Evolutionary conservation across 2,329 filamentous ascomycete genomes (phyloP).

Genomic region (Cladosporium sp.): DNA sequence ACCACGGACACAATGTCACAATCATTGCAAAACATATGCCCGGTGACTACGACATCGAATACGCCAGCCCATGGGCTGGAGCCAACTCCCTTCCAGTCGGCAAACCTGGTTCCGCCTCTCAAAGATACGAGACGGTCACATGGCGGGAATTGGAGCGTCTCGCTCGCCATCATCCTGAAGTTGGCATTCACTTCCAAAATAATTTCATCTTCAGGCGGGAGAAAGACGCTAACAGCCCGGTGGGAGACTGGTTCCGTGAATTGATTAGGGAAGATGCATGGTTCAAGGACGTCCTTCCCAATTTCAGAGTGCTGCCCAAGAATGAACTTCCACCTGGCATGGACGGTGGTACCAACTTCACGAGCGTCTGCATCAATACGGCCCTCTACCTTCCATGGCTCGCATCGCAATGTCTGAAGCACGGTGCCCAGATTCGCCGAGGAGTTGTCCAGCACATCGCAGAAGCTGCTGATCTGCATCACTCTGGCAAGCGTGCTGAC

Average conservation of each 20-base stretch:
- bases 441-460: conserved; percentile 59
- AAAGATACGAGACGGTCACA: conserved; percentile 40
- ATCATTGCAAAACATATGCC: conserved; percentile 86
- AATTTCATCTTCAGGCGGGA: conserved; percentile 53
- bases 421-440: conserved; percentile 57
- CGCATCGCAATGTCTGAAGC: conserved; percentile 69
- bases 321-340: conserved; percentile 55
- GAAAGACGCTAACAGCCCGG: conserved; percentile 56
- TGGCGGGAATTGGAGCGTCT: conserved; percentile 43
- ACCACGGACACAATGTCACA: conserved; percentile 57
- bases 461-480: conserved; percentile 62
- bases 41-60: conserved; percentile 87
- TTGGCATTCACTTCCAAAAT: conserved; percentile 73
- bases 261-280: conserved; percentile 64
- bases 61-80: conserved; percentile 84
- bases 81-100: conserved; percentile 65
- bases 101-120: conserved; percentile 32
- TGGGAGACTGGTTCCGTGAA: conserved; percentile 60
- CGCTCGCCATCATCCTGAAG: conserved; percentile 63
- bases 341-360: conserved; percentile 71
- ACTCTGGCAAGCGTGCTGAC: conserved; percentile 55
- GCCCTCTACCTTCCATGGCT: conserved; percentile 85
- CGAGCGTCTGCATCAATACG: conserved; percentile 86
- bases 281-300: conserved; percentile 67
- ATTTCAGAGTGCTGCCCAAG: conserved; percentile 40